Percentiles rank a stretch among this genome's conserved stretches.
Conservation (phyloP, 768 basidiomycete species). For the Cubamyces sp. region DNA sequence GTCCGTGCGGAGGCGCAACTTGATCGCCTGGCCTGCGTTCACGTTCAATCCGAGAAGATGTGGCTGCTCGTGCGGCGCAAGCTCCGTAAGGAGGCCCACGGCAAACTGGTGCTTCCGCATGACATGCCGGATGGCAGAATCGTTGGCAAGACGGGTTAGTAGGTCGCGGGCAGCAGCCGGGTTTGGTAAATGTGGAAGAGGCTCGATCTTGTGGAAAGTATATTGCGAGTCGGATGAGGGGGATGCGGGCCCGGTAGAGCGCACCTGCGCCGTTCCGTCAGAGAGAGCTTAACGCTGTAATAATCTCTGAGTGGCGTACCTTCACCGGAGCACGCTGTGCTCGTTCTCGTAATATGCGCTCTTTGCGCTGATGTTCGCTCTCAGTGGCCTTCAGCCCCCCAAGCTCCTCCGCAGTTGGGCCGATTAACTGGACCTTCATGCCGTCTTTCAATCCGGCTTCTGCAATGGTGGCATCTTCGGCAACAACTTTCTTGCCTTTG, state of each 20-base stretch:
- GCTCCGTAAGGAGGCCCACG: conserved; percentile 73
- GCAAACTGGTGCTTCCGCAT: conserved; percentile 73
- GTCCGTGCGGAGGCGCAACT: conserved; percentile 70
- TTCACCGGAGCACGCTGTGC: conserved; percentile 60
- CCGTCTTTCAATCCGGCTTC: conserved; percentile 67
- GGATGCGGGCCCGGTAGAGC: conserved; percentile 52
- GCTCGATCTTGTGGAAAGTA: conserved; percentile 66
- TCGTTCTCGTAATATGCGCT: conserved; percentile 62
- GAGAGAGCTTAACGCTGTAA: neutral
- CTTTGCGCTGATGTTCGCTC: conserved; percentile 57
- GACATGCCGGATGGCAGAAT: conserved; percentile 69
- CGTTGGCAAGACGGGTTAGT: conserved; percentile 62
- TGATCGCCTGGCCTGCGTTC: conserved; percentile 63
- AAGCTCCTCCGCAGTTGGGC: conserved; percentile 63
- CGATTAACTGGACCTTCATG: conserved; percentile 70
- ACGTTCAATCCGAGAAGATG: conserved; percentile 70
- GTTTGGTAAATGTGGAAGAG: conserved; percentile 66
- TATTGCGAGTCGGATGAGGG: conserved; percentile 47
- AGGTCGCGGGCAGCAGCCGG: conserved; percentile 58
- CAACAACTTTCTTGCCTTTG: conserved; percentile 60
- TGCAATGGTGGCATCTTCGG: conserved; percentile 33
- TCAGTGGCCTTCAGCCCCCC: conserved; percentile 58
- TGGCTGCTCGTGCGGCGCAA: conserved; percentile 79
- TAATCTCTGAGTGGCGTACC: conserved; percentile 40
- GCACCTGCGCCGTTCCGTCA: conserved; percentile 43